Conservation (phyloP, 768 basidiomycete species). For the Xerocomus spinulosus region DNA sequence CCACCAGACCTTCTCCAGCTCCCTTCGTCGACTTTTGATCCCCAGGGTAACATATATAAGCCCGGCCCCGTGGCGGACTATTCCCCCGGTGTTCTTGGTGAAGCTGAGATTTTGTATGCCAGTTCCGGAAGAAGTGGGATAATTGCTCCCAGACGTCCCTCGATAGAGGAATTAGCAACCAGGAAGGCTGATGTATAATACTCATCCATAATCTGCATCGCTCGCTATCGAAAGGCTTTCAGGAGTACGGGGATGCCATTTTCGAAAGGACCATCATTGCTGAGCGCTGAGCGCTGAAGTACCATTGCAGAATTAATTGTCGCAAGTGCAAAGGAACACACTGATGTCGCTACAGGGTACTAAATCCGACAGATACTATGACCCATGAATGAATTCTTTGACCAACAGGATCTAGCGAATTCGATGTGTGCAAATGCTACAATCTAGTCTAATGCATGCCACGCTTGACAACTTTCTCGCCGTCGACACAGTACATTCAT, state of each 20-base stretch:
- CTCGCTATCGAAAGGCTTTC: conserved; percentile 14
- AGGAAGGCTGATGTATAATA: conserved; percentile 27
- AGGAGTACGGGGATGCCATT: too few species aligned
- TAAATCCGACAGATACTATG: too few species aligned
- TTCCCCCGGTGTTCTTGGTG: conserved; percentile 48
- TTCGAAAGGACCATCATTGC: too few species aligned
- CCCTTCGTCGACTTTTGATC: conserved; percentile 72
- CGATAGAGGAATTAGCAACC: conserved; percentile 22
- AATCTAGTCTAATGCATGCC: too few species aligned
- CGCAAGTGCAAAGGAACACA: too few species aligned
- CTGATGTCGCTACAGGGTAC: too few species aligned
- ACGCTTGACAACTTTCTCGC: too few species aligned
- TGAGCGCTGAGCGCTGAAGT: too few species aligned
- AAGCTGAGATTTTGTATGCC: conserved; percentile 63
- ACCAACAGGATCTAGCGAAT: too few species aligned
- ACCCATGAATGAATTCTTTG: too few species aligned
- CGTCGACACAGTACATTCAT: neutral
- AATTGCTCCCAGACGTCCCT: conserved; percentile 29
- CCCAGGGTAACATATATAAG: conserved; percentile 51
- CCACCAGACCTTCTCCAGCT: conserved; percentile 65
- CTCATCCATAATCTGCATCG: conserved; percentile 24
- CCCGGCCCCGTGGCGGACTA: conserved; percentile 45
- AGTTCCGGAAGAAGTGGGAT: conserved; percentile 57
- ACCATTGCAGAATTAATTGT: too few species aligned
- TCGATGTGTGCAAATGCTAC: too few species aligned